Evolutionary conservation across 73 alveolate genomes (phyloP).

Genomic region (Paramecium bursaria): DNA sequence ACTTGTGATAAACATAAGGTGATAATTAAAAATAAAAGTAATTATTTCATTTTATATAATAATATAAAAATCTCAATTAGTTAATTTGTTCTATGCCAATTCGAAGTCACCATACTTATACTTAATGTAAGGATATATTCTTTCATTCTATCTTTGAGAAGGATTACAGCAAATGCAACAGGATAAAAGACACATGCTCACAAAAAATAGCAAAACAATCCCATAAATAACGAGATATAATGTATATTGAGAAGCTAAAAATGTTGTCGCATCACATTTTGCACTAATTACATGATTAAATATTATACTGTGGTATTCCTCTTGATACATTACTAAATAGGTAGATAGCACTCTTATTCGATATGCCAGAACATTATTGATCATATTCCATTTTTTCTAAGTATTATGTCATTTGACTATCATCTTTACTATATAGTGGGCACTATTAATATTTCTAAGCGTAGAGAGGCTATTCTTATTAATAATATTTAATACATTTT

Average conservation of each 20-base stretch:
- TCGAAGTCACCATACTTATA: not conserved
- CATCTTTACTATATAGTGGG: not conserved
- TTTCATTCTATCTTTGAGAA: too few species aligned
- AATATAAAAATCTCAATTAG: not conserved
- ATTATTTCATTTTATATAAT: not conserved
- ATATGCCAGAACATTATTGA: slow-evolving; percentile 37
- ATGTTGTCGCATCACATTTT: too few species aligned
- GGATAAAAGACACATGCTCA: too few species aligned
- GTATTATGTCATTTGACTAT: too few species aligned
- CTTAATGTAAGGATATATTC: not conserved
- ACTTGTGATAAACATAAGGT: not conserved
- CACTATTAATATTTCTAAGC: not conserved
- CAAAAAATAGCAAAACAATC: too few species aligned
- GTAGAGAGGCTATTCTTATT: not conserved
- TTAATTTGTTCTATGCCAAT: not conserved
- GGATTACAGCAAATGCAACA: too few species aligned
- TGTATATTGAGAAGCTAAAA: too few species aligned
- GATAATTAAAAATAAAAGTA: not conserved
- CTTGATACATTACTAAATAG: not conserved
- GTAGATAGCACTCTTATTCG: not conserved
- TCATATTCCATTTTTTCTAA: slow-evolving; percentile 27
- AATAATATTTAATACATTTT: not conserved
- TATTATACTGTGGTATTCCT: slow-evolving; percentile 32
- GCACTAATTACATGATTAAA: too few species aligned
- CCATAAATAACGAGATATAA: too few species aligned